phyloP scores from a whole-genome alignment of 192 early-diverging fungal species.

The Linnemannia elongata region DNA sequence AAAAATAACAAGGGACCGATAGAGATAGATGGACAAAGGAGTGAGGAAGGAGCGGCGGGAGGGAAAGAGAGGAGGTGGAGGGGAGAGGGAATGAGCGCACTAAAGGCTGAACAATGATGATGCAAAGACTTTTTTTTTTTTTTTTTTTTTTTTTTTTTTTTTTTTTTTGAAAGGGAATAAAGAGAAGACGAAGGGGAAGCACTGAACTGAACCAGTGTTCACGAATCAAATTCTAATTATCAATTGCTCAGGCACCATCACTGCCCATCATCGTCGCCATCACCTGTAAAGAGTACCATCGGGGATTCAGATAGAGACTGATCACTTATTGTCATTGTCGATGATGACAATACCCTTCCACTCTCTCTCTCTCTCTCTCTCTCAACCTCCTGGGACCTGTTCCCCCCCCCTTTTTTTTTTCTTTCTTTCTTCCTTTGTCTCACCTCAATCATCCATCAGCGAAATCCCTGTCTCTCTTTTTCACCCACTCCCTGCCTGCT shows the following conservation, averaged over 20 bases:
- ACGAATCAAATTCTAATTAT: neutral
- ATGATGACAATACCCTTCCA: too few species aligned
- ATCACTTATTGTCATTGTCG: too few species aligned
- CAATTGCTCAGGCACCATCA: neutral
- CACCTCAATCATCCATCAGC: neutral
- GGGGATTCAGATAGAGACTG: too few species aligned
- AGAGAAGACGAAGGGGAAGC: neutral
- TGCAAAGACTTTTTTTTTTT: too few species aligned
- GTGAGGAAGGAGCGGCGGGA: neutral
- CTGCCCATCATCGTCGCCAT: neutral
- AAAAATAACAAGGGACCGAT: slow-evolving; percentile 5
- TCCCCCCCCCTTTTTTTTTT: neutral
- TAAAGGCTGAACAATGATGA: too few species aligned
- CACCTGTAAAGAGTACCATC: too few species aligned
- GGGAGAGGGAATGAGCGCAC: neutral
- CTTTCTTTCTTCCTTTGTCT: neutral
- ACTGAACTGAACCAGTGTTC: neutral
- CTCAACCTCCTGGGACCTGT: too few species aligned
- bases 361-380: too few species aligned
- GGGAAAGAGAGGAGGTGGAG: too few species aligned
- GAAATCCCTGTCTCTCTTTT: slow-evolving; percentile 3
- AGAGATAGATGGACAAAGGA: neutral
- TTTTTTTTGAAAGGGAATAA: neutral
- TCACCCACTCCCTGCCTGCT: neutral
- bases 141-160: too few species aligned